Evolutionary conservation across 495 filamentous ascomycete genomes (phyloP).

Genomic region (Lophium mytilinum): DNA sequence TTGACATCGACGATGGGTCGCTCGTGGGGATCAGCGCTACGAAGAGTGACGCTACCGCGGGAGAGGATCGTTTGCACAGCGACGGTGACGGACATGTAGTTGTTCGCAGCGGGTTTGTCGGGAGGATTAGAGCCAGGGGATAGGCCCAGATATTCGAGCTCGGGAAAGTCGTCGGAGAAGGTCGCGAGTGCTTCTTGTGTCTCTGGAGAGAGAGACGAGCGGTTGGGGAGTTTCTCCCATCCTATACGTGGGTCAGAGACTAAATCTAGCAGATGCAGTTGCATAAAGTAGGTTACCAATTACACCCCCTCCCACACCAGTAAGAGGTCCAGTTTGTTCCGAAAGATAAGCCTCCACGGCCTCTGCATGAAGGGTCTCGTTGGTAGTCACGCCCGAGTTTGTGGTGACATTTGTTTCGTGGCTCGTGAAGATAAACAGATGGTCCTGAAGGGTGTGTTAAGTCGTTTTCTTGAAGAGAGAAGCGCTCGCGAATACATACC

Average conservation of each 20-base stretch:
- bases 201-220: neutral
- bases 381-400: neutral
- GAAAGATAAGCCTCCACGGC: neutral
- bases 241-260: neutral
- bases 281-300: neutral
- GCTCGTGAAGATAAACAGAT: neutral
- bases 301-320: neutral
- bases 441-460: neutral
- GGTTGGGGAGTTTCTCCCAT: conserved; percentile 20
- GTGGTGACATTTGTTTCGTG: neutral
- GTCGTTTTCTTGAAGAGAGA: neutral
- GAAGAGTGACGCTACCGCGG: conserved; percentile 46
- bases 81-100: conserved; percentile 37
- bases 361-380: neutral
- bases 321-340: neutral
- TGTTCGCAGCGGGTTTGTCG: conserved; percentile 28
- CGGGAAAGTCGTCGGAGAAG: conserved; percentile 49
- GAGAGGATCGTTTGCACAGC: conserved; percentile 41
- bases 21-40: conserved; percentile 33
- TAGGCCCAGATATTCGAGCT: conserved; percentile 40
- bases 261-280: too few relatives aligned
- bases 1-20: conserved; percentile 45
- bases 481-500: neutral
- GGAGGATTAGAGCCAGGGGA: conserved; percentile 27
- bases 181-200: conserved; percentile 30